Evolutionary conservation across 2,329 filamentous ascomycete species (phyloP).

Genomic region (Diplodia scrobiculata): DNA sequence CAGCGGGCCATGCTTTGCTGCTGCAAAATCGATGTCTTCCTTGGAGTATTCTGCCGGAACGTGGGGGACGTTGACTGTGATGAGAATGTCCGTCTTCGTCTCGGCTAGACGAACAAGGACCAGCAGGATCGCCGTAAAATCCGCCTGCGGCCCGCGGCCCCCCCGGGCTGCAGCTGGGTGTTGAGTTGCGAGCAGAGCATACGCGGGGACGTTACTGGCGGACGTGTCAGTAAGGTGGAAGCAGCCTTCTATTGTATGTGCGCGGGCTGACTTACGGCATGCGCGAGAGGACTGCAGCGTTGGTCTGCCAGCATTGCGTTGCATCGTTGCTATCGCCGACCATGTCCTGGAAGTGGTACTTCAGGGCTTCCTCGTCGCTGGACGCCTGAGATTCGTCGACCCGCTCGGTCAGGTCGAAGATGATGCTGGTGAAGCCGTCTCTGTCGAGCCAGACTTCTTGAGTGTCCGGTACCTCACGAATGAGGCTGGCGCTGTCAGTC

Average conservation of each 20-base stretch:
- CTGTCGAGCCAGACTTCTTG: constrained; percentile 91
- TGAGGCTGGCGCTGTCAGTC: constrained; percentile 54
- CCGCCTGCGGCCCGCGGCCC: constrained; percentile 39
- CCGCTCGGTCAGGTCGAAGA: constrained; percentile 87
- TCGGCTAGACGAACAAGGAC: constrained; percentile 72
- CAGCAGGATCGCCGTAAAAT: constrained; percentile 74
- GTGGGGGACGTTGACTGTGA: constrained; percentile 87
- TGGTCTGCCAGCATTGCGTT: constrained; percentile 42
- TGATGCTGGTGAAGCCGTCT: constrained; percentile 80
- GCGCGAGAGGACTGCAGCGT: constrained; percentile 38
- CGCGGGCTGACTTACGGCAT: constrained; percentile 42
- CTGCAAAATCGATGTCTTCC: constrained; percentile 68
- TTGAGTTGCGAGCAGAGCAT: constrained; percentile 67
- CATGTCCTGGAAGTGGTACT: constrained; percentile 55
- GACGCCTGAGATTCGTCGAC: constrained; percentile 63
- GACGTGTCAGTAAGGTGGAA: not conserved
- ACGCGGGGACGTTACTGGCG: constrained; percentile 58
- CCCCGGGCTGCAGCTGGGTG: constrained; percentile 43
- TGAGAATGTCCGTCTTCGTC: constrained; percentile 76
- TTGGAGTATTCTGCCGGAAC: constrained; percentile 72
- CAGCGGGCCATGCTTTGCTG: constrained; percentile 66
- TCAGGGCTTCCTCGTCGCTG: constrained; percentile 66
- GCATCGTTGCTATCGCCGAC: constrained; percentile 42
- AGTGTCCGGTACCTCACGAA: constrained; percentile 78
- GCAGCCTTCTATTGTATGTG: not conserved